Evolutionary conservation across 2,329 filamentous ascomycete species (phyloP), one percentile per base, ranked within the genome.

Genomic region (Scedosporium apiospermum): DNA sequence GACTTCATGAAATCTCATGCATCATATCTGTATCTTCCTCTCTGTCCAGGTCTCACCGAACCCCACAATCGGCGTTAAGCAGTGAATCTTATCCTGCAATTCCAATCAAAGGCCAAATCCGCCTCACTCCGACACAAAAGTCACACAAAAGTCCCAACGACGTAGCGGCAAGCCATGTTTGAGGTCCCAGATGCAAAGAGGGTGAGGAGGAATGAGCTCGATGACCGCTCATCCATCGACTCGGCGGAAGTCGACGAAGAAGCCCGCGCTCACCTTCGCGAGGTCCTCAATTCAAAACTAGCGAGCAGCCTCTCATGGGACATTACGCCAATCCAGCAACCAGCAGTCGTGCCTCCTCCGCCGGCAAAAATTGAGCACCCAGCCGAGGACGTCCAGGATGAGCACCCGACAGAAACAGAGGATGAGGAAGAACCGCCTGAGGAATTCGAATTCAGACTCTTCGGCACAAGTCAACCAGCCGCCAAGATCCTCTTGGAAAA

Each of bases 401-500:
- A 62, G n/a, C 12, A 38, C 9, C 64, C 21, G 4, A 65, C 66
- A 42, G 64, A 65, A 16, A 63, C 21, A 2, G 65, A 68, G 14
- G 64, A 51, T 4, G 65, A 68, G 14, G 68, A 73, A 14, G 72
- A 69, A 6, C 67, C 63, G 18, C 65, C 73, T 18, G 75, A 78
- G 58, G 77, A 78, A 61, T 86, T 85, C 66, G 77, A 80, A 62
- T 87, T 87, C 68, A 77, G 82, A 7, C 77, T 88, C 30, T 88
- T 88, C 69, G 78, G 78, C 65, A 75, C 76, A 55, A 72, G 78
- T 18, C 72, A 71, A 4, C 72, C 76, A 2, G 71, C 74, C 1
- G 75, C 77, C 60, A 85, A 80, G 63, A 77, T 88, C 18, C 71
- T 85, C 2, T 73, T 87, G 18, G 73, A 76, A 21, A 72, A 77